These are phyloP conservation scores for Yarrowia sp. DNA, from an alignment of 805 yeast species.

Conservation along the genomic window DNA sequence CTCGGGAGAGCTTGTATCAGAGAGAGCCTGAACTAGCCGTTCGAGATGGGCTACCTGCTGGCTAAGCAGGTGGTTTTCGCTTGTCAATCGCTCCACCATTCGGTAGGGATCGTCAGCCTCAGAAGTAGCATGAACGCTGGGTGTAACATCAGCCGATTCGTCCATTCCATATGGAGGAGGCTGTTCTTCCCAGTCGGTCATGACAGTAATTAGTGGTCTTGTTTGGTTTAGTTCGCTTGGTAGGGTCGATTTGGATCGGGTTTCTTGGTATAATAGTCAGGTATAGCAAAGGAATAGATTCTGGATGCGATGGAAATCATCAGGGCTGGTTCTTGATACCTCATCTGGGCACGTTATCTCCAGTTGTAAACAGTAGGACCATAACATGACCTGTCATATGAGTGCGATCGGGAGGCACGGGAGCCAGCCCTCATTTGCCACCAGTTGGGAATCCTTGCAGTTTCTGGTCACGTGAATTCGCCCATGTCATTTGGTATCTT, in stretches of 20 bases:
- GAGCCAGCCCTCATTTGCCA: constrained; percentile 7
- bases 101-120: constrained; percentile 4
- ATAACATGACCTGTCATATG: constrained; percentile 17
- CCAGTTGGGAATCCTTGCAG: background rate
- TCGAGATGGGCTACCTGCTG: background rate
- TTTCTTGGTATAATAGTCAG: background rate
- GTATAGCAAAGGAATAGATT: background rate
- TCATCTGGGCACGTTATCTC: background rate
- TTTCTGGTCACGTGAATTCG: background rate
- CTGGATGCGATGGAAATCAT: background rate
- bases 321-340: constrained; percentile 13
- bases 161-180: constrained; percentile 19
- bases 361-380: background rate
- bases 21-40: background rate
- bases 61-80: background rate
- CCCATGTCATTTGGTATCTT: background rate
- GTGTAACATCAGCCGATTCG: background rate
- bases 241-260: background rate
- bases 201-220: background rate
- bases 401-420: background rate
- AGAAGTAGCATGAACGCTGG: background rate
- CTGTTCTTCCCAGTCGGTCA: constrained; percentile 22
- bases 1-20: background rate
- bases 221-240: background rate
- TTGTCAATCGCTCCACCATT: background rate